Conservation (phyloP, 2,329 filamentous ascomycete species). For the Botryotinia calthae region DNA sequence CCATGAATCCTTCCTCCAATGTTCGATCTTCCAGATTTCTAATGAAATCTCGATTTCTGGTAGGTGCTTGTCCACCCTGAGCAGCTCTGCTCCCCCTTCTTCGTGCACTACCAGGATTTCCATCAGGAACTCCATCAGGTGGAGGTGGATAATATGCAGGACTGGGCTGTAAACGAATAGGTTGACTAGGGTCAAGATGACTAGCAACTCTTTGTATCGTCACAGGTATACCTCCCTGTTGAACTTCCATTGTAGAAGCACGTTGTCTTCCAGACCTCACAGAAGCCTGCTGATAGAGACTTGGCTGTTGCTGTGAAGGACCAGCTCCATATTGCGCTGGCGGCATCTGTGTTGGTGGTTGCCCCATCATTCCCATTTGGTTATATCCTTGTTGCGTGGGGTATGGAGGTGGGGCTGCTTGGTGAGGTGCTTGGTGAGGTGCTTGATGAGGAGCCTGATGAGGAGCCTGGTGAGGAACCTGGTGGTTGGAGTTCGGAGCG, state of each 20-base stretch:
- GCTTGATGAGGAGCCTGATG: slow-evolving; percentile 49
- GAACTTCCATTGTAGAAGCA: slow-evolving; percentile 94
- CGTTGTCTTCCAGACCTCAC: slow-evolving; percentile 79
- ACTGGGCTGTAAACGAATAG: slow-evolving; percentile 90
- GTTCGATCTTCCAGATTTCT: slow-evolving; percentile 92
- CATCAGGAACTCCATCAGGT: slow-evolving; percentile 72
- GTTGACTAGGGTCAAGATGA: slow-evolving; percentile 90
- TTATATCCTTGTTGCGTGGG: slow-evolving; percentile 70
- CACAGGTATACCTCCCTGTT: slow-evolving; percentile 86
- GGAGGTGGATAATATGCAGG: slow-evolving; percentile 96
- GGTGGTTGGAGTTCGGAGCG: slow-evolving; percentile 54
- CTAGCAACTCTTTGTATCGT: slow-evolving; percentile 93
- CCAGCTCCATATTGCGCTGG: slow-evolving; percentile 59
- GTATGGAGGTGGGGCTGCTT: slow-evolving; percentile 72
- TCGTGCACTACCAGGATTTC: slow-evolving; percentile 57
- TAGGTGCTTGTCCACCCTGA: slow-evolving; percentile 52
- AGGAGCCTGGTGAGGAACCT: slow-evolving; percentile 42
- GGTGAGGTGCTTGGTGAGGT: slow-evolving; percentile 46
- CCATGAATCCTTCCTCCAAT: slow-evolving; percentile 87
- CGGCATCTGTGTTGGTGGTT: slow-evolving; percentile 63
- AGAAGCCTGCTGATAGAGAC: slow-evolving; percentile 70
- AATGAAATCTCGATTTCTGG: slow-evolving; percentile 81
- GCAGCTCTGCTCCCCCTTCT: slow-evolving; percentile 74
- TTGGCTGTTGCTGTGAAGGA: slow-evolving; percentile 56
- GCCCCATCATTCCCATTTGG: slow-evolving; percentile 66